Conservation (phyloP, 106 monocot species). For the Triglochin maritima region DNA sequence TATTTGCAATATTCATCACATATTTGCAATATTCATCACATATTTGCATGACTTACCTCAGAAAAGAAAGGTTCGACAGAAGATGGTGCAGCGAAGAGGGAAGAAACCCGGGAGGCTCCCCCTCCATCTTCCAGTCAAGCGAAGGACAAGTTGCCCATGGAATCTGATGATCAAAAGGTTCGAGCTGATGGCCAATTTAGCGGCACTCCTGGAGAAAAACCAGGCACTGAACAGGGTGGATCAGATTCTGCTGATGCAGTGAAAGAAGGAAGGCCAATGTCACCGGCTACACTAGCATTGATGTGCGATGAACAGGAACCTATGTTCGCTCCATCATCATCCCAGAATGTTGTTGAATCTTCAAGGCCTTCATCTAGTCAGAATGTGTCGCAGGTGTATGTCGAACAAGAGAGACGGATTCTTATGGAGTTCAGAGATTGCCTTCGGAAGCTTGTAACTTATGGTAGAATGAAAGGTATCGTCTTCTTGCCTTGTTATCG, state of each 20-base stretch:
- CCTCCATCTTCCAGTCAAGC: slow-evolving; percentile 2
- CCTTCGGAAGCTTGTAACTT: slow-evolving; percentile 58
- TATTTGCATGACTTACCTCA: slow-evolving; percentile 11
- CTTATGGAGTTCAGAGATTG: slow-evolving; percentile 71
- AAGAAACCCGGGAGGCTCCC: slow-evolving; percentile 23
- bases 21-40: background rate
- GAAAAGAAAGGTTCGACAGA: slow-evolving; percentile 32
- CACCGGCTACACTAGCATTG: slow-evolving; percentile 79
- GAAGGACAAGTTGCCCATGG: background rate
- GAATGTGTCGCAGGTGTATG: slow-evolving; percentile 44
- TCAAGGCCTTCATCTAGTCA: slow-evolving; percentile 22
- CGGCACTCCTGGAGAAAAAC: slow-evolving; percentile 1
- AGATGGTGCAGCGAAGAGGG: slow-evolving; percentile 24
- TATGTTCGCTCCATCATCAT: slow-evolving; percentile 40
- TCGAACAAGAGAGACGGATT: slow-evolving; percentile 79
- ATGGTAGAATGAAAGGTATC: slow-evolving; percentile 77
- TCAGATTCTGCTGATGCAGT: slow-evolving; percentile 32
- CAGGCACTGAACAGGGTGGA: slow-evolving; percentile 13
- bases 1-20: no score
- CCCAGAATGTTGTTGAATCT: slow-evolving; percentile 18
- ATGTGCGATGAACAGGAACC: slow-evolving; percentile 93
- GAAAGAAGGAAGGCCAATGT: slow-evolving; percentile 63
- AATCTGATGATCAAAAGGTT: background rate
- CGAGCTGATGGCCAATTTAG: background rate
- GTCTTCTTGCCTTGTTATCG: background rate